These are phyloP conservation scores for Diaporthe eres DNA, from an alignment of 2,329 filamentous ascomycete species.

Conservation along the genomic window DNA sequence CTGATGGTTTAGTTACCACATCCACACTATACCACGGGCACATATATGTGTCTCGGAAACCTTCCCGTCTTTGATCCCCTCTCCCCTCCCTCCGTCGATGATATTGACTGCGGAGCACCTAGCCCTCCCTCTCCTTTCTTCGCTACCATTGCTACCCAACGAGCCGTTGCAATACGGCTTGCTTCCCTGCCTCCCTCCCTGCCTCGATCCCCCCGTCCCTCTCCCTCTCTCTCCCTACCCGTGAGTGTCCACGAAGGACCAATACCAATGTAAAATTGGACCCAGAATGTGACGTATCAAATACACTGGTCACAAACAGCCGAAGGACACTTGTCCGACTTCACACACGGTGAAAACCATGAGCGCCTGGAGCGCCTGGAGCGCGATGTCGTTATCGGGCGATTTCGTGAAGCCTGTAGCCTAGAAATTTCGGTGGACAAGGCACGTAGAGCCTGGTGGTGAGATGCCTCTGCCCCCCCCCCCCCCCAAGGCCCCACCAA, in stretches of 20 bases:
- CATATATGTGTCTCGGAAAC: slow-evolving; percentile 32
- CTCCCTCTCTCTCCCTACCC: not conserved
- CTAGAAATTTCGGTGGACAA: not conserved
- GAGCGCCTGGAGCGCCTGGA: not conserved
- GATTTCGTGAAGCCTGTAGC: not conserved
- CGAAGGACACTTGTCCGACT: slow-evolving; percentile 12
- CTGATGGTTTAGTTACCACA: slow-evolving; percentile 6
- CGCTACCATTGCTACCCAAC: slow-evolving; percentile 9
- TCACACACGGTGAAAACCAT: not conserved
- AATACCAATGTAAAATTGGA: not conserved
- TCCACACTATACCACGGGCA: slow-evolving; percentile 30
- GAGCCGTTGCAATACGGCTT: not conserved
- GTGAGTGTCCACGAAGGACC: slow-evolving; percentile 4
- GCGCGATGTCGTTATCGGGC: not conserved
- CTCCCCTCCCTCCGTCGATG: slow-evolving; percentile 9
- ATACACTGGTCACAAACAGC: slow-evolving; percentile 22
- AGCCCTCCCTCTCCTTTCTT: not conserved
- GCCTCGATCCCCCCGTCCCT: slow-evolving; percentile 1
- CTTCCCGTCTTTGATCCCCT: slow-evolving; percentile 20
- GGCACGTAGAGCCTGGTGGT: slow-evolving; percentile 5
- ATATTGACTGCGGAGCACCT: slow-evolving; percentile 19
- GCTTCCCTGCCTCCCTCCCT: not conserved
- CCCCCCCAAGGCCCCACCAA: not conserved
- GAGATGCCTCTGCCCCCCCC: not conserved
- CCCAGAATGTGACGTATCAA: slow-evolving; percentile 32